Percentiles rank a stretch among this genome's conserved stretches.
Conservation (phyloP, 2,329 filamentous ascomycete species). For the Leptographium radiaticola region DNA sequence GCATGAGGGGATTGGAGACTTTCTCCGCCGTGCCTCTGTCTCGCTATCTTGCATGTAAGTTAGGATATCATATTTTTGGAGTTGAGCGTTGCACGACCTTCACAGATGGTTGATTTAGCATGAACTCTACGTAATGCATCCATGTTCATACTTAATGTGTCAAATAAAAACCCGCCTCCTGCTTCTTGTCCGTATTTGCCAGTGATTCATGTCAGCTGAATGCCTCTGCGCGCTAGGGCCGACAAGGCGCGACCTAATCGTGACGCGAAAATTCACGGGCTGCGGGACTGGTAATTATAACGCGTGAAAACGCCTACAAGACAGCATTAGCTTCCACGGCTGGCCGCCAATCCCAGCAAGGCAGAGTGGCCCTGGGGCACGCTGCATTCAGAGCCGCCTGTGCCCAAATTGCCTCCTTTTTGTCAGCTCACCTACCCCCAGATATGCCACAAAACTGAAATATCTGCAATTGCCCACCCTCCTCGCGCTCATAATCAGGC, state of each 20-base stretch:
- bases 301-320: too few relatives aligned
- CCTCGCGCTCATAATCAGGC: neutral
- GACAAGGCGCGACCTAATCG: neutral
- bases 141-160: too few relatives aligned
- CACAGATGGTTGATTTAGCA: neutral
- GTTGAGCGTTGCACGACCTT: neutral
- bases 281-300: too few relatives aligned
- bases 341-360: neutral
- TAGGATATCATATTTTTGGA: neutral
- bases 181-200: too few relatives aligned
- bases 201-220: too few relatives aligned
- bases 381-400: neutral
- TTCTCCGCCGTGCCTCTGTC: neutral
- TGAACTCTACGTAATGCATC: too few relatives aligned
- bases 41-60: neutral
- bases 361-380: neutral
- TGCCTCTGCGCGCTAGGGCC: too few relatives aligned
- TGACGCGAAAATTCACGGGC: conserved; percentile 2
- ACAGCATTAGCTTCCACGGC: neutral
- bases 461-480: too few relatives aligned
- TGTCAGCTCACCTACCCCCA: neutral
- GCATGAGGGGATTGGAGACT: neutral
- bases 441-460: neutral
- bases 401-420: neutral
- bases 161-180: too few relatives aligned